phyloP scores from a whole-genome alignment of 805 yeast genomes.

The Candida quercuum region DNA sequence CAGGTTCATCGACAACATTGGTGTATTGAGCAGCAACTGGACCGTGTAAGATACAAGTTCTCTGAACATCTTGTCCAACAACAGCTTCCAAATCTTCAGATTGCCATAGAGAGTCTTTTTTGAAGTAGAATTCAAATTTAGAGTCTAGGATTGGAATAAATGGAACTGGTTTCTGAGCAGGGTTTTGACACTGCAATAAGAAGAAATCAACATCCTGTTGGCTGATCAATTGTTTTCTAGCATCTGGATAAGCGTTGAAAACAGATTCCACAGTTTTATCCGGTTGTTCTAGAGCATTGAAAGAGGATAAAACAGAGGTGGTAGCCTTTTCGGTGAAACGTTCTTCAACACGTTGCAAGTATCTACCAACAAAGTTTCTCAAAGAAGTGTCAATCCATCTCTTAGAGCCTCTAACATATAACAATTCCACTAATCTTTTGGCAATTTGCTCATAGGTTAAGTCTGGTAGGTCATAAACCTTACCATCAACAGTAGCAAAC shows the following conservation, averaged over 20 bases:
- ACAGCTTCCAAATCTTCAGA: constrained; percentile 96
- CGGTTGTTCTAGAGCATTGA: constrained; percentile 64
- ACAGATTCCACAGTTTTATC: constrained; percentile 52
- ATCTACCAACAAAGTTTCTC: constrained; percentile 82
- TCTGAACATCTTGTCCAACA: constrained; percentile 90
- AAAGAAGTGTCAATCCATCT: constrained; percentile 88
- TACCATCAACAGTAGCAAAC: constrained; percentile 73
- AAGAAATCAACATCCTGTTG: constrained; percentile 96
- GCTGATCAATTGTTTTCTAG: constrained; percentile 76
- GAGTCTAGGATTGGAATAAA: constrained; percentile 94
- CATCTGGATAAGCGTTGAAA: constrained; percentile 65
- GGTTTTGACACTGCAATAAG: constrained; percentile 75
- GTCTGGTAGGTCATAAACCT: constrained; percentile 86
- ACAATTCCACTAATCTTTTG: constrained; percentile 77
- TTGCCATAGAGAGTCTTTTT: constrained; percentile 99
- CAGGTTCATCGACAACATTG: constrained; percentile 84
- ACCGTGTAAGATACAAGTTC: constrained; percentile 98
- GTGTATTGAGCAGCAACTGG: constrained; percentile 97
- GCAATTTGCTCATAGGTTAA: constrained; percentile 95
- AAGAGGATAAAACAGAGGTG: constrained; percentile 71
- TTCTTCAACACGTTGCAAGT: constrained; percentile 93
- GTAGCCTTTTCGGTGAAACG: constrained; percentile 65
- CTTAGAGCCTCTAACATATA: constrained; percentile 70
- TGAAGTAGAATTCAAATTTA: constrained; percentile 92
- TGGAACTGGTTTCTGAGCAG: constrained; percentile 94